phyloP scores from a whole-genome alignment of 345 rosid species.

The Euphorbia pulcherrima region DNA sequence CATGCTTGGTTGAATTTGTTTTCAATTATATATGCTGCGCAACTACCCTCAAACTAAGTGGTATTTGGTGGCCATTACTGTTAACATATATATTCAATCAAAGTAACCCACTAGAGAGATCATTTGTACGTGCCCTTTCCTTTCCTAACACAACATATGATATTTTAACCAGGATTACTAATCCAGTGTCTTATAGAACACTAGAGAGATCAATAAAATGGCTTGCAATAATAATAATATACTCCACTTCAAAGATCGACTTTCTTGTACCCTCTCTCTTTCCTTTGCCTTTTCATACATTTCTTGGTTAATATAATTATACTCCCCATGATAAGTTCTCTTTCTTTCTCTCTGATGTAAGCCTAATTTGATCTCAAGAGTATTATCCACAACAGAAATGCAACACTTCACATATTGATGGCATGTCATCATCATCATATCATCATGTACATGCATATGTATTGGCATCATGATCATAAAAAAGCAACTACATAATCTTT shows the following conservation, averaged over 20 bases:
- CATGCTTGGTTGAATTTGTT: neutral
- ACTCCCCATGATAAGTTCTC: constrained; percentile 44
- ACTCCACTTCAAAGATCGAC: constrained; percentile 46
- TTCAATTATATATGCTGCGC: neutral
- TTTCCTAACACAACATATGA: neutral
- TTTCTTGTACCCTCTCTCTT: constrained; percentile 35
- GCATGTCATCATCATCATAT: constrained; percentile 5
- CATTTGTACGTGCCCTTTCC: neutral
- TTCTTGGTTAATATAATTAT: constrained; percentile 45
- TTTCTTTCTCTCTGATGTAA: constrained; percentile 43
- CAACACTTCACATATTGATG: constrained; percentile 5
- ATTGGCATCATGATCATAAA: constrained; percentile 16
- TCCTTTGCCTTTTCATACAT: constrained; percentile 23
- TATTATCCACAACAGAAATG: constrained; percentile 47
- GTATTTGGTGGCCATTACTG: constrained; percentile 18
- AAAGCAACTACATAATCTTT: constrained; percentile 1
- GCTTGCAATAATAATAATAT: constrained; percentile 18
- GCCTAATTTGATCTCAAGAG: constrained; percentile 38
- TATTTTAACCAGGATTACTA: neutral
- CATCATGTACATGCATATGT: constrained; percentile 21
- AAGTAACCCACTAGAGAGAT: constrained; percentile 17
- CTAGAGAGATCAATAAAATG: constrained; percentile 17
- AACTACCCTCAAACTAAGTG: constrained; percentile 14
- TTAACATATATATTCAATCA: neutral
- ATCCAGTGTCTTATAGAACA: constrained; percentile 28